A percentile compares a stretch with the other conserved stretches of the same genome.
phyloP scores from a whole-genome alignment of 495 filamentous ascomycete species.

The Trichoderma erinaceum region DNA sequence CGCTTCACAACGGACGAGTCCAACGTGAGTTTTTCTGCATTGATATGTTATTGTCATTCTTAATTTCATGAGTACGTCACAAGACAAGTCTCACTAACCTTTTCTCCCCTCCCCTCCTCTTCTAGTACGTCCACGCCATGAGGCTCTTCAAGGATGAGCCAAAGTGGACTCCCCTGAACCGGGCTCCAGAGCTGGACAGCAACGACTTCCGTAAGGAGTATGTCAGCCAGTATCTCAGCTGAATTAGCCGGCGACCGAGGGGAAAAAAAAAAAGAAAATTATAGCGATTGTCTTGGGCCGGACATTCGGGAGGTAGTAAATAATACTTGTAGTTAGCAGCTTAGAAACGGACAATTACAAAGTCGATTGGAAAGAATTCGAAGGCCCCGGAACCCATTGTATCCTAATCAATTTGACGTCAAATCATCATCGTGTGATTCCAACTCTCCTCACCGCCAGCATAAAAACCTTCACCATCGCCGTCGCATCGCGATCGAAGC shows the following conservation, averaged over 20 bases:
- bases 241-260: background rate
- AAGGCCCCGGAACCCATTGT: no score
- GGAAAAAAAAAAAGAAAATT: background rate
- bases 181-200: constrained; percentile 66
- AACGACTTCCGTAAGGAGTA: constrained; percentile 78
- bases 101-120: background rate
- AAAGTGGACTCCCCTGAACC: constrained; percentile 94
- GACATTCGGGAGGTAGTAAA: no score
- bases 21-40: constrained; percentile 58
- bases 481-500: no score
- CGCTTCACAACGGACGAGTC: constrained; percentile 88
- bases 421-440: no score
- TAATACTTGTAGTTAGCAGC: no score
- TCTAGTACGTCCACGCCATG: constrained; percentile 93
- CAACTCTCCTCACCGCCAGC: no score
- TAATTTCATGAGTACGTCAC: background rate
- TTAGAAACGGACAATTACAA: no score
- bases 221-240: constrained; percentile 38
- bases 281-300: no score
- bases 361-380: no score
- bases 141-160: constrained; percentile 97
- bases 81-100: background rate
- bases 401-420: no score
- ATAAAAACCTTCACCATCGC: no score
- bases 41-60: background rate